Conservation (phyloP, 768 basidiomycete species). For the Mycena sanguinolenta region DNA sequence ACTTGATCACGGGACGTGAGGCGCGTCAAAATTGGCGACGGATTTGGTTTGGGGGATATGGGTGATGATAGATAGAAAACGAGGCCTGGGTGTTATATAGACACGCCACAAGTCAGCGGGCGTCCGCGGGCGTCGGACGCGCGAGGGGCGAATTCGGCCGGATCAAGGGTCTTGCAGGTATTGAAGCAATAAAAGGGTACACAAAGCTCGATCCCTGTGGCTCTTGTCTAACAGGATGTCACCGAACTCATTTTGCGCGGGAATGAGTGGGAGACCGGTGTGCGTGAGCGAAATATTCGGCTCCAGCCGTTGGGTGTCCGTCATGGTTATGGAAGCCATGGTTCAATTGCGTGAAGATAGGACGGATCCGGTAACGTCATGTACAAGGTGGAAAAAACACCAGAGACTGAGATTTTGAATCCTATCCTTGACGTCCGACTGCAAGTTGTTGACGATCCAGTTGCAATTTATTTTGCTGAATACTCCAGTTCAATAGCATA, state of each 20-base stretch:
- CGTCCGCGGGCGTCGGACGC: conserved; percentile 32
- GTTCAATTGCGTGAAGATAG: background rate
- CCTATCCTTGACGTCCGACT: no score
- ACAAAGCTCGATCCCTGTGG: no score
- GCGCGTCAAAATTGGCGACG: background rate
- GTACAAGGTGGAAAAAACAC: no score
- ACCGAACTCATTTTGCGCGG: background rate
- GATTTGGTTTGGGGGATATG: background rate
- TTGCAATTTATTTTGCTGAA: no score
- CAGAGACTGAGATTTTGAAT: no score
- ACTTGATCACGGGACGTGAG: background rate
- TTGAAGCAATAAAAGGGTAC: no score
- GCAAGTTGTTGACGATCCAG: no score
- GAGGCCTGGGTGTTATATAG: background rate
- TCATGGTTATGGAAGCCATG: no score
- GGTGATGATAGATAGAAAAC: background rate
- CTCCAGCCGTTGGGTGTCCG: no score
- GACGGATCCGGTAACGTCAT: background rate
- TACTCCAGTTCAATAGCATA: no score
- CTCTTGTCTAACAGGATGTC: background rate
- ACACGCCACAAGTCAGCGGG: background rate
- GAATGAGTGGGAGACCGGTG: conserved; percentile 8
- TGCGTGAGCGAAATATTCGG: background rate
- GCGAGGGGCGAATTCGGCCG: conserved; percentile 7
- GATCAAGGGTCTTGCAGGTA: conserved; percentile 1